A percentile compares a stretch with the other conserved stretches of the same genome.
phyloP scores from a whole-genome alignment of 2,329 filamentous ascomycete species.

The Exophiala xenobiotica region DNA sequence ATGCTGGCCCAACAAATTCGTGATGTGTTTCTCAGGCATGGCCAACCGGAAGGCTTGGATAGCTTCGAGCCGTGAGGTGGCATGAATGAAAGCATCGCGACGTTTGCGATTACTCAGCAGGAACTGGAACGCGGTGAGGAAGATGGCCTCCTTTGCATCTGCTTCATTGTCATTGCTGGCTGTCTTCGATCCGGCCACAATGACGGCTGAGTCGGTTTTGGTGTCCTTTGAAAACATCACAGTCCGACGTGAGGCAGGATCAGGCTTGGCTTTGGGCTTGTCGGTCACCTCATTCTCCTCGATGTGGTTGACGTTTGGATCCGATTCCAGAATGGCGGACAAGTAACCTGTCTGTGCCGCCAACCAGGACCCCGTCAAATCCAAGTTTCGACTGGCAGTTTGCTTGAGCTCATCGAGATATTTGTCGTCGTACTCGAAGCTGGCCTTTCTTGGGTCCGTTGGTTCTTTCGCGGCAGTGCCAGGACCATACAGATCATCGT shows the following conservation, averaged over 20 bases:
- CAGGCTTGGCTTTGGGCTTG: constrained; percentile 10
- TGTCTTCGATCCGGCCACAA: constrained; percentile 42
- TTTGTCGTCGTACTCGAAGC: constrained; percentile 69
- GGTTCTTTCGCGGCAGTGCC: constrained; percentile 19
- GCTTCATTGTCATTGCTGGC: constrained; percentile 47
- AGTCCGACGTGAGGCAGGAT: constrained; percentile 8
- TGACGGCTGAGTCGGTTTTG: constrained; percentile 11
- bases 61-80: constrained; percentile 81
- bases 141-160: constrained; percentile 65
- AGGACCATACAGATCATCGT: constrained; percentile 29
- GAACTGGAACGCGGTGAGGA: constrained; percentile 83
- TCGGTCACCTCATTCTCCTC: constrained; percentile 37
- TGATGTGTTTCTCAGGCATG: constrained; percentile 69
- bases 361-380: constrained; percentile 85
- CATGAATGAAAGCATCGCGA: constrained; percentile 79
- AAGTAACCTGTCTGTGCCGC: constrained; percentile 77
- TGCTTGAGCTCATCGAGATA: constrained; percentile 73
- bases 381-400: constrained; percentile 69
- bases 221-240: constrained; percentile 12
- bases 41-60: constrained; percentile 80
- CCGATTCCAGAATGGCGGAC: constrained; percentile 60
- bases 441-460: constrained; percentile 36
- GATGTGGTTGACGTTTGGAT: constrained; percentile 39
- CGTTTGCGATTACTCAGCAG: constrained; percentile 65
- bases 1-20: constrained; percentile 81